phyloP scores from a whole-genome alignment of 2,329 filamentous ascomycete genomes.

The Ceratocystis lukuohia region DNA sequence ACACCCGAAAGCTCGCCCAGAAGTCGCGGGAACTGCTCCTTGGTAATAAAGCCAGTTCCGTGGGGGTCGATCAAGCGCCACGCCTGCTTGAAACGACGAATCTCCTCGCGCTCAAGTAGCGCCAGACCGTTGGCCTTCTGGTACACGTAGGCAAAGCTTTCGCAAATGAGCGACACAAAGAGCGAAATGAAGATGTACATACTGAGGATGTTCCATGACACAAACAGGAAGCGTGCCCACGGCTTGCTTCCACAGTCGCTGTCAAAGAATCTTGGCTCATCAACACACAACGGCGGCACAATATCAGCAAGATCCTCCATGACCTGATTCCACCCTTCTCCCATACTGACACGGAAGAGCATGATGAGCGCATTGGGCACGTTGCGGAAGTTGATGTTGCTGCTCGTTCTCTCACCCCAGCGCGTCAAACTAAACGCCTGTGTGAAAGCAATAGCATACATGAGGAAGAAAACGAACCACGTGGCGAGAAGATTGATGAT shows the following conservation, averaged over 20 bases:
- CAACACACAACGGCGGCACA: constrained; percentile 66
- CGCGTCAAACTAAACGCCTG: constrained; percentile 91
- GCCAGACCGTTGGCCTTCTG: constrained; percentile 89
- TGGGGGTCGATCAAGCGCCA: constrained; percentile 93
- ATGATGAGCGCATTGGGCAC: constrained; percentile 89
- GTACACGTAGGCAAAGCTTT: constrained; percentile 98
- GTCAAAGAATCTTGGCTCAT: constrained; percentile 57
- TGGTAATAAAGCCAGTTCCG: constrained; percentile 80
- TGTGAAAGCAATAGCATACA: constrained; percentile 91
- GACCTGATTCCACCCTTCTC: constrained; percentile 90
- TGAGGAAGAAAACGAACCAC: constrained; percentile 92
- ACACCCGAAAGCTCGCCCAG: constrained; percentile 86
- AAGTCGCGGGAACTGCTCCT: constrained; percentile 76
- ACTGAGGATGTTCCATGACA: constrained; percentile 97
- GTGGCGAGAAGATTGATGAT: constrained; percentile 89
- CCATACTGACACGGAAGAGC: constrained; percentile 82
- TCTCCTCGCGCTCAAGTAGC: constrained; percentile 81
- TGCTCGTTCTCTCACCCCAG: constrained; percentile 58
- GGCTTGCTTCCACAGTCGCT: constrained; percentile 85
- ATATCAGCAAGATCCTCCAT: constrained; percentile 93
- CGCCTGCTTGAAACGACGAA: constrained; percentile 92
- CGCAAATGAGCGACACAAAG: constrained; percentile 96
- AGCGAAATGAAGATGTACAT: constrained; percentile 99
- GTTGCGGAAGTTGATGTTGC: constrained; percentile 81
- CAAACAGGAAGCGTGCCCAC: constrained; percentile 83